Percentiles rank a stretch among this genome's conserved stretches.
phyloP scores from a whole-genome alignment of 345 rosid genomes.

The Gossypium thurberi region DNA sequence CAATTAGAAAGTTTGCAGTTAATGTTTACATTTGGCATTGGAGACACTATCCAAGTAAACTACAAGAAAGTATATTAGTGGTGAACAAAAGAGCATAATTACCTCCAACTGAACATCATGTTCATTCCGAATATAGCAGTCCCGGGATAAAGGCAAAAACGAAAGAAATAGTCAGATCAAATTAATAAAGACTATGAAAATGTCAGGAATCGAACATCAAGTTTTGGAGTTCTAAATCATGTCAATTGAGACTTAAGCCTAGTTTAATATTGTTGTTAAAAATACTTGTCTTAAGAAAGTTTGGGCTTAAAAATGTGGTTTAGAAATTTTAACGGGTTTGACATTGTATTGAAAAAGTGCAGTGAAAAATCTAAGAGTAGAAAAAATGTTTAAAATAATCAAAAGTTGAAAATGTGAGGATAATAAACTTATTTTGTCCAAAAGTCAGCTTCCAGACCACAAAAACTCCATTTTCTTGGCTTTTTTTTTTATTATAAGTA shows the following conservation, averaged over 20 bases:
- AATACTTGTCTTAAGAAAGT: too few species aligned
- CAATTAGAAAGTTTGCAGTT: constrained; percentile 11
- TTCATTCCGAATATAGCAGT: background rate
- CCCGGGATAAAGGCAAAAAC: background rate
- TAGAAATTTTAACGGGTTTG: too few species aligned
- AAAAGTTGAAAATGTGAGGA: too few species aligned
- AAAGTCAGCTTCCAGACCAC: too few species aligned
- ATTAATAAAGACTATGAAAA: background rate
- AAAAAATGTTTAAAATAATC: too few species aligned
- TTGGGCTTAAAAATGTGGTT: too few species aligned
- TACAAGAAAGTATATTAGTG: background rate
- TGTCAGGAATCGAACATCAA: background rate
- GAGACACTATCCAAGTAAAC: background rate
- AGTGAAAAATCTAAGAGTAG: too few species aligned
- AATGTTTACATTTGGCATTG: background rate
- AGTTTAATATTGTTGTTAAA: too few species aligned
- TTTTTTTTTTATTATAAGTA: too few species aligned
- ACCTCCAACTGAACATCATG: constrained; percentile 59
- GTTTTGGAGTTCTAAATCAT: background rate
- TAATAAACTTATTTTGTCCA: too few species aligned
- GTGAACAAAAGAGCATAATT: constrained; percentile 13
- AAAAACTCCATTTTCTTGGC: too few species aligned
- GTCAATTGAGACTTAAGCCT: background rate
- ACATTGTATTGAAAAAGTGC: too few species aligned
- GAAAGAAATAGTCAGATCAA: background rate